phyloP scores from a whole-genome alignment of 192 early-diverging fungal species.

The Haplosporangium gracile region DNA sequence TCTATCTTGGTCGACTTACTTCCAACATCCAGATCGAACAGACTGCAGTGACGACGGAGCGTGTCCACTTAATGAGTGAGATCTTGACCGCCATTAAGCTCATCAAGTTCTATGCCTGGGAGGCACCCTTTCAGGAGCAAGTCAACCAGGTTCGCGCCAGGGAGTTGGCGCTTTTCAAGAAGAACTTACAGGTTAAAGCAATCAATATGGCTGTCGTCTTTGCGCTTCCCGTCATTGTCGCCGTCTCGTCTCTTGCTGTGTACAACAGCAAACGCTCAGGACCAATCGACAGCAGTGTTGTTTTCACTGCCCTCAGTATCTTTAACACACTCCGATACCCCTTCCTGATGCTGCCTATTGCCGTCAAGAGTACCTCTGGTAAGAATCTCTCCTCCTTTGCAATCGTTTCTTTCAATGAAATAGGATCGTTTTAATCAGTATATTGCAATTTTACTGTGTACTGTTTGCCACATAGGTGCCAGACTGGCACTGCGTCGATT shows the following conservation, averaged over 20 bases:
- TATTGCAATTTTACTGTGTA: conserved; percentile 51
- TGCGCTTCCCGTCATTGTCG: conserved; percentile 49
- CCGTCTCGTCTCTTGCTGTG: conserved; percentile 50
- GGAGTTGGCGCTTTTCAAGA: conserved; percentile 19
- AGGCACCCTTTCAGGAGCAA: conserved; percentile 51
- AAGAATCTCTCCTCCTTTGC: neutral
- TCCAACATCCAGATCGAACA: conserved; percentile 58
- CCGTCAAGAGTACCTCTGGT: conserved; percentile 52
- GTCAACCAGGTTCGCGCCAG: conserved; percentile 61
- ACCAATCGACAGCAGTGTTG: conserved; percentile 38
- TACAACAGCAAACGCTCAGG: conserved; percentile 44
- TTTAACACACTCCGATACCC: conserved; percentile 64
- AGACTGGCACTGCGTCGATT: conserved; percentile 28
- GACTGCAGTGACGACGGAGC: conserved; percentile 62
- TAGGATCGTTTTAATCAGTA: conserved; percentile 18
- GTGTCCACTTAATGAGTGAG: conserved; percentile 72
- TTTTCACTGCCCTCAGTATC: conserved; percentile 63
- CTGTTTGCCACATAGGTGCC: conserved; percentile 11
- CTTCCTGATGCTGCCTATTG: conserved; percentile 58
- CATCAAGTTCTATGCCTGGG: conserved; percentile 77
- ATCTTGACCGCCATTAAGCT: conserved; percentile 67
- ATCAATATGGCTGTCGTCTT: conserved; percentile 77
- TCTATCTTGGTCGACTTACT: conserved; percentile 58
- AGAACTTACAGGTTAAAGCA: conserved; percentile 69
- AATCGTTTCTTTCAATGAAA: neutral